Evolutionary conservation across 2,329 filamentous ascomycete species (phyloP), one percentile per base, ranked within the genome.

Genomic region (Aspergillus phoenicis): DNA sequence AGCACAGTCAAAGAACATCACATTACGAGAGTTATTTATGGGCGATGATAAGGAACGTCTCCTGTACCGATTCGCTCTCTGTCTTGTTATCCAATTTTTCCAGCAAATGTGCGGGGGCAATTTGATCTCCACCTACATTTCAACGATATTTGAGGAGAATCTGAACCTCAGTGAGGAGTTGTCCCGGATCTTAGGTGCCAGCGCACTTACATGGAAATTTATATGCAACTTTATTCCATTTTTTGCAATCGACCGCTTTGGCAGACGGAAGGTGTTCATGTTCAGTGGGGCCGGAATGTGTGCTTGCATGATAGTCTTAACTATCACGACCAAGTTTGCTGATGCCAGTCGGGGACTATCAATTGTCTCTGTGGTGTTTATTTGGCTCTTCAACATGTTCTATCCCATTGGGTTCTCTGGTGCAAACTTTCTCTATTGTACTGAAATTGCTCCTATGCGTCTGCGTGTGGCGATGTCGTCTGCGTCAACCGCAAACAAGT

Each of bases 331-430:
- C 49, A 71, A 71, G 26, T 78, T 75, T 55, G 63, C 73, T 39
- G 66, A 39, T 3, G 48, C 45, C 20, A 63, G 64, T 41, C 41
- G 58, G 5, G 8, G 45, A 3, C 61, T 62, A 2, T 65, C 64
- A 1, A 61, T 68, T 38, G 61, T 48, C 22, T 64, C 64, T 2
- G 68, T 63, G 2, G 59, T 60, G 15, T 71, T 71, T 47, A 66
- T 89, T 24, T 89, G 89, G 73, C 82, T 85, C 4, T 89, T 88
- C 75, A 88, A 88, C 63, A 84, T 85, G 1, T 87, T 85, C 59
- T 89, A 88, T 62, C 86, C 85, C 11, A 84, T 85, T 0, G 87
- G 83, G 0, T 87, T 84, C 83, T 70, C 87, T 2, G 84, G 85
- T 10, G 78, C 86, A n/a, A 85, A 85, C 0, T 89, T 84, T 84